A percentile compares a stretch with the other conserved stretches of the same genome.
phyloP scores from a whole-genome alignment of 2,329 filamentous ascomycete genomes.

The Aureobasidium namibiae region DNA sequence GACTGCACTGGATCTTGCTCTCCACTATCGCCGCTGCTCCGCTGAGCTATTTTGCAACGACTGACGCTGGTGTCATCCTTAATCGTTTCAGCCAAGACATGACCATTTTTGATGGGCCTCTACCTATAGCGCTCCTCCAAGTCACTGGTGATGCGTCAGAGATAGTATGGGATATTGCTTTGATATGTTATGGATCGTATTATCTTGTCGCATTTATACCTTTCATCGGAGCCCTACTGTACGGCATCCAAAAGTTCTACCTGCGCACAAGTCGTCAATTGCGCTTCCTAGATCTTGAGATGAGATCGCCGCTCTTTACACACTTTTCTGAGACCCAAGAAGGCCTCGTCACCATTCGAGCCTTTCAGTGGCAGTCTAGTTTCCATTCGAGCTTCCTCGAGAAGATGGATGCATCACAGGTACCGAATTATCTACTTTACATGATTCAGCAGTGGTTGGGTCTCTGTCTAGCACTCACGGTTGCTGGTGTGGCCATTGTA shows the following conservation, averaged over 20 bases:
- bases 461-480: constrained; percentile 32
- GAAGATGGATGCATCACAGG: constrained; percentile 34
- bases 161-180: not conserved
- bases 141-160: not conserved
- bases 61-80: not conserved
- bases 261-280: constrained; percentile 41
- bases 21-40: not conserved
- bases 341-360: constrained; percentile 43
- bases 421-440: constrained; percentile 37
- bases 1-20: not conserved
- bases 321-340: constrained; percentile 44
- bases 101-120: constrained; percentile 32
- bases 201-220: not conserved
- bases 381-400: constrained; percentile 32
- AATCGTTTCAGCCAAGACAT: constrained; percentile 37
- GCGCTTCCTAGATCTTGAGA: constrained; percentile 46
- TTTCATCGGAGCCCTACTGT: not conserved
- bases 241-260: constrained; percentile 37
- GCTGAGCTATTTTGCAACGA: not conserved
- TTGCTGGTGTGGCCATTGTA: constrained; percentile 24
- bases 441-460: constrained; percentile 39
- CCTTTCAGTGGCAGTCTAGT: constrained; percentile 41
- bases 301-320: constrained; percentile 41
- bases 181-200: not conserved
- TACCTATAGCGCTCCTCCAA: constrained; percentile 16